Evolutionary conservation across 1,284 basidiomycete genomes (phyloP).

Genomic region (Trametes polyzona): DNA sequence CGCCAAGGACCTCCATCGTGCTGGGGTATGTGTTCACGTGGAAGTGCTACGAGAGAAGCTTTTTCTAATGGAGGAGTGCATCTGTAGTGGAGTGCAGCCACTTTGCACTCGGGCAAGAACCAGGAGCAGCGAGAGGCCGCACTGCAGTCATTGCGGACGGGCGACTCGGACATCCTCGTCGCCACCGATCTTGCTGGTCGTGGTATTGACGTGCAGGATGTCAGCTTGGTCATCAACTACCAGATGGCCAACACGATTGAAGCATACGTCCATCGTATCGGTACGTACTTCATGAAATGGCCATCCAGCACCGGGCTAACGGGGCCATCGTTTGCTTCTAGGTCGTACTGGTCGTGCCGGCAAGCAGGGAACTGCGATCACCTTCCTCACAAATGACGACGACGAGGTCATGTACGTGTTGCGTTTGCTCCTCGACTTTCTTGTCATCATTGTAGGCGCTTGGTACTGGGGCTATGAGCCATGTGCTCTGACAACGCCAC

Average conservation of each 20-base stretch:
- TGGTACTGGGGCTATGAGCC: background rate
- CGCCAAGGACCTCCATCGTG: constrained; percentile 86
- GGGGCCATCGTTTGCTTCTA: constrained; percentile 33
- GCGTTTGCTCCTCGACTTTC: constrained; percentile 18
- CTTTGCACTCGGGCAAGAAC: constrained; percentile 95
- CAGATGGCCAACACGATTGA: constrained; percentile 97
- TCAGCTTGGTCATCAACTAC: constrained; percentile 95
- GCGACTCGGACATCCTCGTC: constrained; percentile 85
- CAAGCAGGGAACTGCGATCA: constrained; percentile 91
- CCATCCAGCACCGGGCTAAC: constrained; percentile 2
- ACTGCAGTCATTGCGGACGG: constrained; percentile 83
- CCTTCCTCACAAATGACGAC: constrained; percentile 95
- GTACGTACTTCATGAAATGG: constrained; percentile 49
- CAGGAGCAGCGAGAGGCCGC: constrained; percentile 97
- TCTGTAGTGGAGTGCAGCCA: constrained; percentile 80
- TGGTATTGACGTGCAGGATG: constrained; percentile 98
- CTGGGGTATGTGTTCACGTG: too few species aligned
- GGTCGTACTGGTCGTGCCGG: constrained; percentile 97
- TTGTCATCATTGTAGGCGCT: background rate
- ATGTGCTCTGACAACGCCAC: background rate
- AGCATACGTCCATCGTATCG: constrained; percentile 96
- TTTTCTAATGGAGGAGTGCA: constrained; percentile 18
- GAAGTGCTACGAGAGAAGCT: constrained; percentile 40
- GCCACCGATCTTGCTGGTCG: constrained; percentile 98
- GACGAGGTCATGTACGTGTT: constrained; percentile 92